Percentiles rank a stretch among this genome's conserved stretches.
phyloP scores from a whole-genome alignment of 2,329 filamentous ascomycete species.

The Pseudocercospora fijiensis region DNA sequence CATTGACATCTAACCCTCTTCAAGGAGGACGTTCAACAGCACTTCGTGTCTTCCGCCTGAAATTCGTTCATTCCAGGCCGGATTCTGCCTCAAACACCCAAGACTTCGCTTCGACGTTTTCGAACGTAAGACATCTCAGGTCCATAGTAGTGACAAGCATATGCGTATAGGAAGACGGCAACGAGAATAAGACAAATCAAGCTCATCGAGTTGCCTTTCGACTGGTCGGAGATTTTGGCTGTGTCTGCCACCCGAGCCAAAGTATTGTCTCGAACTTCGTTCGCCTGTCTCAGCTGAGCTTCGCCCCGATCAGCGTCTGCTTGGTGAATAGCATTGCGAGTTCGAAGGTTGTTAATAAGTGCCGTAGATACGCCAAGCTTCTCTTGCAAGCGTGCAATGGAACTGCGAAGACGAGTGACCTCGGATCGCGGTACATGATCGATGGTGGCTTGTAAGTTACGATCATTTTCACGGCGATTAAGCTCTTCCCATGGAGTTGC shows the following conservation, averaged over 20 bases:
- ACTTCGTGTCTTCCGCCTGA: background rate
- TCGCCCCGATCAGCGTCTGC: slow-evolving; percentile 5
- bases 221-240: background rate
- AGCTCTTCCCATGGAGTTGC: slow-evolving; percentile 1
- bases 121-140: slow-evolving; percentile 21
- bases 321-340: slow-evolving; percentile 2
- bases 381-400: background rate
- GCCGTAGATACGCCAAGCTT: background rate
- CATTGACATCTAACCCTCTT: background rate
- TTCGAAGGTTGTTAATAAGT: background rate
- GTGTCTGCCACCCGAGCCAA: background rate
- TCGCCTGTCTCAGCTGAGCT: background rate
- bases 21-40: background rate
- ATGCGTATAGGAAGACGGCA: slow-evolving; percentile 7
- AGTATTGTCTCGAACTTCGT: background rate
- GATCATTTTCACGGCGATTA: slow-evolving; percentile 7
- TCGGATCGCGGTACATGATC: background rate
- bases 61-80: background rate
- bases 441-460: background rate
- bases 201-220: background rate
- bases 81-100: slow-evolving; percentile 1
- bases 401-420: background rate
- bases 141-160: slow-evolving; percentile 12
- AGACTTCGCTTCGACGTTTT: slow-evolving; percentile 10
- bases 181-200: background rate